These are phyloP conservation scores for Fusarium tupiense DNA, from an alignment of 2,329 filamentous ascomycete species.

Conservation along the genomic window DNA sequence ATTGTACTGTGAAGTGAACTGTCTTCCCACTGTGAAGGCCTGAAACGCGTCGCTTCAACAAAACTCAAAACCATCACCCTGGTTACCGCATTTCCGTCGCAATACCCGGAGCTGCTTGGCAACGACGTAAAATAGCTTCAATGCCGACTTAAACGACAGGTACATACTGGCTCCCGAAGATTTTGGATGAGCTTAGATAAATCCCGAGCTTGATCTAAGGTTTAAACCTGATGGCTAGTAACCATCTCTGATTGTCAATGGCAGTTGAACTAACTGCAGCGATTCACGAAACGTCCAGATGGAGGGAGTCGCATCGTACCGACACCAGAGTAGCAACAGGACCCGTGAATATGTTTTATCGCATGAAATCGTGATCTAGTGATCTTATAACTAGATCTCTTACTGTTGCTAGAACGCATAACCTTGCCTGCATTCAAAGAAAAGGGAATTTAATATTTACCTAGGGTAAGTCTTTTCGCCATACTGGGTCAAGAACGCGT, in stretches of 20 bases:
- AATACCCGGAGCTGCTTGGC: neutral
- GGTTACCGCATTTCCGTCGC: neutral
- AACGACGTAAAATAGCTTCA: neutral
- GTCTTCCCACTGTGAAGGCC: neutral
- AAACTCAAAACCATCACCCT: neutral
- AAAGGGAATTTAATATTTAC: neutral
- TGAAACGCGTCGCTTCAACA: neutral
- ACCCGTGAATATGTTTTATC: rapidly evolving
- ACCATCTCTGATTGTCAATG: neutral
- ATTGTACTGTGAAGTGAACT: neutral
- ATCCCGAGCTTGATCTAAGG: neutral
- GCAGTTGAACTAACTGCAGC: neutral
- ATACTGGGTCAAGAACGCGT: neutral
- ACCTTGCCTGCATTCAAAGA: rapidly evolving
- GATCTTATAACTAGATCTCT: too few species aligned
- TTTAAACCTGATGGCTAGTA: neutral
- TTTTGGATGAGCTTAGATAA: rapidly evolving
- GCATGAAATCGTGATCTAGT: rapidly evolving
- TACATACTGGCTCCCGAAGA: rapidly evolving
- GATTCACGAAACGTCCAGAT: too few species aligned
- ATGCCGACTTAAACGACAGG: too few species aligned
- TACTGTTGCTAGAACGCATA: rapidly evolving
- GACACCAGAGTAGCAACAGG: rapidly evolving
- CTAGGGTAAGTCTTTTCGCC: neutral
- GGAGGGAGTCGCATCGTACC: too few species aligned